These are phyloP conservation scores for Tetradesmus lagerheimii DNA, from an alignment of 139 green algal species.

Conservation along the genomic window DNA sequence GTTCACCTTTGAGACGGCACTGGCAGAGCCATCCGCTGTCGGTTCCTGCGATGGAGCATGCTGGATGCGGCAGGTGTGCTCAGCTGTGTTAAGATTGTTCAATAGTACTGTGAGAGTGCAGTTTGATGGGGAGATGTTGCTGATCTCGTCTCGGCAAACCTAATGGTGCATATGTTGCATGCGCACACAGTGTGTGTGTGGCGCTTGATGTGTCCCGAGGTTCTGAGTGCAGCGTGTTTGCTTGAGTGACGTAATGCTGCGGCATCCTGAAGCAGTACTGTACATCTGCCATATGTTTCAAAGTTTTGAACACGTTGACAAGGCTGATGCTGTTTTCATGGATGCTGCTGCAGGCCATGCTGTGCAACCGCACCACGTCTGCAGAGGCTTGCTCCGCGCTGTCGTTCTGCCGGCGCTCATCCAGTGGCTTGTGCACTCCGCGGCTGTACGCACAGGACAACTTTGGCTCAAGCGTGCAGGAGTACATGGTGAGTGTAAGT, in stretches of 20 bases:
- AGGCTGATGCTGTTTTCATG: background rate
- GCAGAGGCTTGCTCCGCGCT: background rate
- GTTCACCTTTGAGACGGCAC: background rate
- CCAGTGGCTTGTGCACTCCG: background rate
- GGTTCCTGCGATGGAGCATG: constrained; percentile 32
- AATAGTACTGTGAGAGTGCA: background rate
- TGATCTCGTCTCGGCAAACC: too few relatives aligned
- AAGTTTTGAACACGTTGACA: background rate
- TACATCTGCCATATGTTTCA: too few relatives aligned
- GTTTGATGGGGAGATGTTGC: background rate
- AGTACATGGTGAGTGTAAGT: constrained; percentile 40
- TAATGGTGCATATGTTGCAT: too few relatives aligned
- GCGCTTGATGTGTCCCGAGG: too few relatives aligned
- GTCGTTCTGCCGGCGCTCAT: background rate
- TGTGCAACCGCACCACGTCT: constrained; percentile 25
- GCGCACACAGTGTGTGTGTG: too few relatives aligned
- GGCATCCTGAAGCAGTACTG: too few relatives aligned
- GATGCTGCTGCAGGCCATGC: constrained; percentile 2
- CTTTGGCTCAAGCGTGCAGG: constrained; percentile 35
- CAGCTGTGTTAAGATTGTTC: too few relatives aligned
- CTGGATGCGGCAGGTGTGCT: constrained; percentile 39
- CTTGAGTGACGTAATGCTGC: too few relatives aligned
- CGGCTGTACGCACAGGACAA: constrained; percentile 23
- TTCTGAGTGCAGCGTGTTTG: too few relatives aligned
- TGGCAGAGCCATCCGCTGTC: constrained; percentile 33